These are phyloP conservation scores for Ceraceosorus guamensis DNA, from an alignment of 1,284 basidiomycete species.

Conservation along the genomic window DNA sequence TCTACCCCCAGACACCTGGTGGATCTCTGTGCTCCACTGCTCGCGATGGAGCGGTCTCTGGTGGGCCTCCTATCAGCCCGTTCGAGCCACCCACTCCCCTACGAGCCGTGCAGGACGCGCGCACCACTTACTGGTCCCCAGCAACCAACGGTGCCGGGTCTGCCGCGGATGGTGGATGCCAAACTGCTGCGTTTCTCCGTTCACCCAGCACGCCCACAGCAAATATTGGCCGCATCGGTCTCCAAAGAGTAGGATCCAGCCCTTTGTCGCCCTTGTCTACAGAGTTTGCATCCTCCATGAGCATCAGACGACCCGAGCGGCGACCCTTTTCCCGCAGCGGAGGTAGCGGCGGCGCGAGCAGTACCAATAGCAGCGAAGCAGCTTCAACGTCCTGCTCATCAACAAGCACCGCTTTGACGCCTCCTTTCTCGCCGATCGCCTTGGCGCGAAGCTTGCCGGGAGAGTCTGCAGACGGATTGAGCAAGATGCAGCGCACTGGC, in stretches of 20 bases:
- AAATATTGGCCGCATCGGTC: background rate
- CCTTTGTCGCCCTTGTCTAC: slow-evolving; percentile 31
- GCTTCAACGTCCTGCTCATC: slow-evolving; percentile 5
- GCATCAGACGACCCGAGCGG: slow-evolving; percentile 10
- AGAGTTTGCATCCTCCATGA: slow-evolving; percentile 25
- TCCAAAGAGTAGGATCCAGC: slow-evolving; percentile 25
- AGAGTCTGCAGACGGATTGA: background rate
- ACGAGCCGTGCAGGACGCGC: background rate
- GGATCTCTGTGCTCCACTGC: slow-evolving; percentile 31
- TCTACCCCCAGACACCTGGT: slow-evolving; percentile 29
- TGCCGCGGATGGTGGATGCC: background rate
- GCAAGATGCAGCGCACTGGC: slow-evolving; percentile 10
- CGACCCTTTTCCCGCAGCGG: background rate
- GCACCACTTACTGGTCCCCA: background rate
- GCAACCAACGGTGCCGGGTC: background rate
- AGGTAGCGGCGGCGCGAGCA: background rate
- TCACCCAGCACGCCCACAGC: slow-evolving; percentile 11
- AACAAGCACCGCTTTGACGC: slow-evolving; percentile 18
- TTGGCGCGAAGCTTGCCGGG: slow-evolving; percentile 14
- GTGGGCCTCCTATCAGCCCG: slow-evolving; percentile 29
- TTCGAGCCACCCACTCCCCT: slow-evolving; percentile 40
- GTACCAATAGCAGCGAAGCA: background rate
- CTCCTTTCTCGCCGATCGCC: slow-evolving; percentile 27
- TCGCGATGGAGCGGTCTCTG: slow-evolving; percentile 37
- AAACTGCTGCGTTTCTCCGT: slow-evolving; percentile 5